phyloP scores from a whole-genome alignment of 106 monocot genomes.

The Chionographis japonica region DNA sequence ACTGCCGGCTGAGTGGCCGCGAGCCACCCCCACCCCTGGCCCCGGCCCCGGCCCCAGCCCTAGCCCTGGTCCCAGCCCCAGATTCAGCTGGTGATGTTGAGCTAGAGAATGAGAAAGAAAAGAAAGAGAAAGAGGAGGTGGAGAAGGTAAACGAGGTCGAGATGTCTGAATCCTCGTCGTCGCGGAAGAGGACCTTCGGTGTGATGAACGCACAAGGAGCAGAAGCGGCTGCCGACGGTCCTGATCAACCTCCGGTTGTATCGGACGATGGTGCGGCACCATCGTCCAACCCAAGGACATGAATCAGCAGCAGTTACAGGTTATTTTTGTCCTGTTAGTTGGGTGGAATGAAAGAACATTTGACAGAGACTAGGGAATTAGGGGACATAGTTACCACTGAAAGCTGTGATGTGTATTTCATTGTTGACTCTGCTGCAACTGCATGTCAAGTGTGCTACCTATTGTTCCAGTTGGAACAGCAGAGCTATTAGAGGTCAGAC shows the following conservation, averaged over 20 bases:
- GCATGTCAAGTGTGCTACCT: too few species aligned
- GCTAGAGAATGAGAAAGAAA: conserved; percentile 11
- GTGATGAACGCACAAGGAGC: conserved; percentile 24
- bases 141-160: conserved; percentile 30
- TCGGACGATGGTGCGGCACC: conserved; percentile 9
- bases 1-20: conserved; percentile 47
- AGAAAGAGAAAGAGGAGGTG: conserved; percentile 11
- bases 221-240: conserved; percentile 18
- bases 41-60: conserved; percentile 15
- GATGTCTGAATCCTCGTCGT: conserved; percentile 9
- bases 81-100: conserved; percentile 4
- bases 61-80: conserved; percentile 11
- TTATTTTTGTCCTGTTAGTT: too few species aligned
- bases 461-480: too few species aligned
- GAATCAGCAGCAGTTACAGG: not conserved
- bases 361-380: too few species aligned
- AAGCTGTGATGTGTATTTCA: too few species aligned
- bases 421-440: too few species aligned
- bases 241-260: conserved; percentile 7
- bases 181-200: conserved; percentile 33
- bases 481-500: too few species aligned
- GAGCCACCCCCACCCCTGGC: conserved; percentile 22
- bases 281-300: not conserved
- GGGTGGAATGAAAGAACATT: too few species aligned
- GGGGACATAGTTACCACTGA: too few species aligned